These are phyloP conservation scores for Heliosperma pusillum DNA, from an alignment of 148 eudicot genomes.

Conservation along the genomic window DNA sequence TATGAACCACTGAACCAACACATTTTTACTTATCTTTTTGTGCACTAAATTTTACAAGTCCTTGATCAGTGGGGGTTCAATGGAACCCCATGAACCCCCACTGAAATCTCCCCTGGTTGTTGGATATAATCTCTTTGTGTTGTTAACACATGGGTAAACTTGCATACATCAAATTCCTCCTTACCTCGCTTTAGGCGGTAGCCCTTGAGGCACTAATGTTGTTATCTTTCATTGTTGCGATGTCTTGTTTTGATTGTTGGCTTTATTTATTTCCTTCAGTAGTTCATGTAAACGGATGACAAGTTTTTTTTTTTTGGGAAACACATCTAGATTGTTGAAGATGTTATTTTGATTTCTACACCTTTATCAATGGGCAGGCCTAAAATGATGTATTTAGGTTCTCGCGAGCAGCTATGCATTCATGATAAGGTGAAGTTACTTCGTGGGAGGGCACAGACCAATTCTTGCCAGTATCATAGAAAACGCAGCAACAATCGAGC, in stretches of 20 bases:
- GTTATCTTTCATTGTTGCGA: neutral
- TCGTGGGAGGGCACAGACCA: slow-evolving; percentile 79
- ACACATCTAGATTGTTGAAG: neutral
- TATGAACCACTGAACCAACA: no score
- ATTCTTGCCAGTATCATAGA: slow-evolving; percentile 77
- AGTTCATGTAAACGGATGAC: neutral
- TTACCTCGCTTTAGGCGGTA: neutral
- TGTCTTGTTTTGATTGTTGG: slow-evolving; percentile 1
- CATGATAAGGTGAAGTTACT: slow-evolving; percentile 79
- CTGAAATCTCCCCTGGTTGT: no score
- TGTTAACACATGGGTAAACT: neutral
- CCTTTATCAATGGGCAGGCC: slow-evolving; percentile 53
- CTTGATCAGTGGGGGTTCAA: no score
- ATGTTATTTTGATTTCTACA: slow-evolving; percentile 4
- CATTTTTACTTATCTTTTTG: no score
- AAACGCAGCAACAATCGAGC: slow-evolving; percentile 52
- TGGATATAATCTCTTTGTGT: neutral
- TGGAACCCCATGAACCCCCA: no score
- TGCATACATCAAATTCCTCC: neutral
- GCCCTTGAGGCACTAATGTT: neutral
- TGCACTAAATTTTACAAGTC: no score
- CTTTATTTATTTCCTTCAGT: neutral
- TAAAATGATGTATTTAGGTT: slow-evolving; percentile 92
- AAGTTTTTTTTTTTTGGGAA: neutral
- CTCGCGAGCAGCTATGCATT: slow-evolving; percentile 96